phyloP scores from a whole-genome alignment of 305 asterid genomes.

The Solanum hybrid region DNA sequence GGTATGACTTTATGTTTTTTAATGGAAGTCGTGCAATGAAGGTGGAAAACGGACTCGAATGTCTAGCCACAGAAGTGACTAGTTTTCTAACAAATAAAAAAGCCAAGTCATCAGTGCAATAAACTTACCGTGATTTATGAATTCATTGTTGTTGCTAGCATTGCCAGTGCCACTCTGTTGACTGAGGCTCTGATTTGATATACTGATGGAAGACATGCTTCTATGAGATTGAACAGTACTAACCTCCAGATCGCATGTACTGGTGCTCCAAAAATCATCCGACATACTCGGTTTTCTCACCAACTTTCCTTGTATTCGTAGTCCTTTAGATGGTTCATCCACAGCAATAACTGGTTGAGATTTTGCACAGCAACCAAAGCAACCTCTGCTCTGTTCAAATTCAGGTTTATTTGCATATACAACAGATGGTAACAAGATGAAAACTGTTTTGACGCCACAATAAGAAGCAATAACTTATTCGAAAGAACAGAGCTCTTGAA shows the following conservation, averaged over 20 bases:
- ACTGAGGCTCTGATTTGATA: constrained; percentile 43
- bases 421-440: constrained; percentile 12
- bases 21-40: background rate
- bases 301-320: constrained; percentile 62
- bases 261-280: constrained; percentile 83
- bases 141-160: constrained; percentile 42
- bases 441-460: constrained; percentile 1
- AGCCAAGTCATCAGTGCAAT: background rate
- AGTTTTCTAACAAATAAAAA: background rate
- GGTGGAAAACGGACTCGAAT: background rate
- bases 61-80: background rate
- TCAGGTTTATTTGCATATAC: constrained; percentile 37
- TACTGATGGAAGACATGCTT: constrained; percentile 61
- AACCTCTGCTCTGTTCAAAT: constrained; percentile 69
- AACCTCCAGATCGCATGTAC: constrained; percentile 64
- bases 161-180: constrained; percentile 36
- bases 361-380: constrained; percentile 65
- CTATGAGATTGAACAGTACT: constrained; percentile 62
- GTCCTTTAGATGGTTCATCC: constrained; percentile 70
- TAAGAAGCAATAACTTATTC: background rate
- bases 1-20: background rate
- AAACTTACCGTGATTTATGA: constrained; percentile 60
- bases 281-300: constrained; percentile 49
- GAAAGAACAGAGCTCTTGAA: background rate
- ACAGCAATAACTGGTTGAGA: constrained; percentile 52